Conservation (phyloP, 768 basidiomycete genomes). For the Tylopilus sp. region DNA sequence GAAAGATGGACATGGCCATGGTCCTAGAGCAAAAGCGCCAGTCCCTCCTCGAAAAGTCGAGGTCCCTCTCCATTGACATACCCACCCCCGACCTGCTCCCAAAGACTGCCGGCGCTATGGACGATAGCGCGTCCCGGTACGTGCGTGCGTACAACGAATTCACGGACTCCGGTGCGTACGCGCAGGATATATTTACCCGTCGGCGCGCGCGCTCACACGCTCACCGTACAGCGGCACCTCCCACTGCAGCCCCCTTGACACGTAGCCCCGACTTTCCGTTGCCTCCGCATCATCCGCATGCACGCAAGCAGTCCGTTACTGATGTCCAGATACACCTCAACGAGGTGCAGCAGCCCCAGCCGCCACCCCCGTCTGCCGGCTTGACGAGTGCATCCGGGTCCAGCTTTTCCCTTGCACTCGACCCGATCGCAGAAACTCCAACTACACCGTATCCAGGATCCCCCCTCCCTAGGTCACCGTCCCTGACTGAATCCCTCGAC, state of each 20-base stretch:
- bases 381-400: conserved; percentile 40
- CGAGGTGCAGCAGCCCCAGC: conserved; percentile 22
- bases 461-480: conserved; percentile 29
- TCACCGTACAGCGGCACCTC: not conserved
- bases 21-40: conserved; percentile 54
- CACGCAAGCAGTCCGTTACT: conserved; percentile 66
- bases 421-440: conserved; percentile 45
- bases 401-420: conserved; percentile 46
- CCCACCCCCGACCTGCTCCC: conserved; percentile 43
- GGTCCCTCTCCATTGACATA: conserved; percentile 65
- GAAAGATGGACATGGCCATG: conserved; percentile 41
- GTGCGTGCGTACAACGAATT: conserved; percentile 33
- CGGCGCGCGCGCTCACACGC: conserved; percentile 14
- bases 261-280: conserved; percentile 52
- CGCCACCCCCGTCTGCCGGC: conserved; percentile 22
- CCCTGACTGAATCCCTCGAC: conserved; percentile 28
- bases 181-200: not conserved
- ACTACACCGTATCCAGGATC: conserved; percentile 37
- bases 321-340: conserved; percentile 44
- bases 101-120: conserved; percentile 14
- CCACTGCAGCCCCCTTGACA: conserved; percentile 32
- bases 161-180: conserved; percentile 18
- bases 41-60: conserved; percentile 45
- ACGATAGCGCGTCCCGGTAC: conserved; percentile 19
- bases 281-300: conserved; percentile 67